phyloP scores from a whole-genome alignment of 345 rosid genomes.

The Acer yangbiense region DNA sequence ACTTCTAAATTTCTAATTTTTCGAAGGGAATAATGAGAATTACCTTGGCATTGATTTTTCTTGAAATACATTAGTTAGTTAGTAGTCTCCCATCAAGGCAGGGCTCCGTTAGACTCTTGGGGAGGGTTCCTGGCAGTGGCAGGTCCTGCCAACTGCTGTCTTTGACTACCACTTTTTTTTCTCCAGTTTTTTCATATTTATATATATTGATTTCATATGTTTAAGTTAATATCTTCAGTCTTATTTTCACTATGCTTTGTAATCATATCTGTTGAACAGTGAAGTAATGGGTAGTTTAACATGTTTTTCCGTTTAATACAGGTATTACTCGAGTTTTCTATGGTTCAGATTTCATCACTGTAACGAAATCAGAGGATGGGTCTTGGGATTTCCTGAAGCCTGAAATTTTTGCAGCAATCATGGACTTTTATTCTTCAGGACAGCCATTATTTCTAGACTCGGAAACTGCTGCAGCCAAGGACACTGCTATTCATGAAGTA shows the following conservation, averaged over 20 bases:
- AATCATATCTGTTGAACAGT: background rate
- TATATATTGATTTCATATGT: no score
- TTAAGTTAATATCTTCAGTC: background rate
- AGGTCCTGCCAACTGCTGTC: no score
- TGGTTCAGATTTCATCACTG: slow-evolving; percentile 90
- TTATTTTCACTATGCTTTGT: background rate
- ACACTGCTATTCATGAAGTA: slow-evolving; percentile 88
- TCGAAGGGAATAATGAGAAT: no score
- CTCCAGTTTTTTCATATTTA: no score
- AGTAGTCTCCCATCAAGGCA: no score
- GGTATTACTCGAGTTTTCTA: slow-evolving; percentile 83
- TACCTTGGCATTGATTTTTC: no score
- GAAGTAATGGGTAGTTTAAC: background rate
- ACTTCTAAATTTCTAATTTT: no score
- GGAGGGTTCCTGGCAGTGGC: no score
- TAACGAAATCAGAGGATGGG: slow-evolving; percentile 82
- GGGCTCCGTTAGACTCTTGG: no score
- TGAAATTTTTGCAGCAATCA: slow-evolving; percentile 86
- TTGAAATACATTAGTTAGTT: no score
- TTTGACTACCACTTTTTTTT: no score
- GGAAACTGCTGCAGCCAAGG: slow-evolving; percentile 68
- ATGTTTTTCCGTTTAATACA: slow-evolving; percentile 29
- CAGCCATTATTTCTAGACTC: slow-evolving; percentile 81
- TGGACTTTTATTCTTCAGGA: slow-evolving; percentile 96
- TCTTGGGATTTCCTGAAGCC: slow-evolving; percentile 91